These are phyloP conservation scores for Microsporum ferrugineum DNA, from an alignment of 2,329 filamentous ascomycete species.

Conservation along the genomic window DNA sequence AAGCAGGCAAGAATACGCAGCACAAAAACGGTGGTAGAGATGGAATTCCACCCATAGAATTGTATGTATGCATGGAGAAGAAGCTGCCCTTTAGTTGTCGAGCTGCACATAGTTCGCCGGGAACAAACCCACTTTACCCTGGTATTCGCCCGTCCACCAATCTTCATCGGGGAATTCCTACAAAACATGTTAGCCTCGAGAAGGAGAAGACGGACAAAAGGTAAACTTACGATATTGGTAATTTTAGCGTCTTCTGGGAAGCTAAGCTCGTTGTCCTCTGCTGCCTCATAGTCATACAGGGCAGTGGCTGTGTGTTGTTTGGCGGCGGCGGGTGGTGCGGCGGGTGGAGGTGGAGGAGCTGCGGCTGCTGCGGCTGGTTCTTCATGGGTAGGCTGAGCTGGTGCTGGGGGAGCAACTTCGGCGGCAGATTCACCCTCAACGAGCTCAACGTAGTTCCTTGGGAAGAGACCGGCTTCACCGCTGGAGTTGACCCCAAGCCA, in stretches of 20 bases:
- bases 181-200: constrained; percentile 16
- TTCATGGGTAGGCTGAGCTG: constrained; percentile 28
- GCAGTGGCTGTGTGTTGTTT: constrained; percentile 56
- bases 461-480: constrained; percentile 84
- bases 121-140: constrained; percentile 74
- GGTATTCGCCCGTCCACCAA: constrained; percentile 91
- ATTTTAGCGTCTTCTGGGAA: constrained; percentile 86
- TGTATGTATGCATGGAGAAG: not conserved
- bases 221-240: constrained; percentile 55
- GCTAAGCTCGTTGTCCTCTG: constrained; percentile 76
- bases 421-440: constrained; percentile 39
- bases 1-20: not conserved
- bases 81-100: constrained; percentile 21
- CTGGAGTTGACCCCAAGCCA: constrained; percentile 86
- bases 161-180: constrained; percentile 95
- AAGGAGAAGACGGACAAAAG: not conserved
- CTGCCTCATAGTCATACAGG: constrained; percentile 91
- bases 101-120: constrained; percentile 41
- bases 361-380: constrained; percentile 14
- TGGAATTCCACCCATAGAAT: not conserved
- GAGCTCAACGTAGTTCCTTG: constrained; percentile 91
- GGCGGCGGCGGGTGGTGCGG: constrained; percentile 35
- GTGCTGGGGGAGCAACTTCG: constrained; percentile 26
- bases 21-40: not conserved
- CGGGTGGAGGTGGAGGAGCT: constrained; percentile 27